Evolutionary conservation across 345 rosid species (phyloP).

Genomic region (Noccaea bulbosa): DNA sequence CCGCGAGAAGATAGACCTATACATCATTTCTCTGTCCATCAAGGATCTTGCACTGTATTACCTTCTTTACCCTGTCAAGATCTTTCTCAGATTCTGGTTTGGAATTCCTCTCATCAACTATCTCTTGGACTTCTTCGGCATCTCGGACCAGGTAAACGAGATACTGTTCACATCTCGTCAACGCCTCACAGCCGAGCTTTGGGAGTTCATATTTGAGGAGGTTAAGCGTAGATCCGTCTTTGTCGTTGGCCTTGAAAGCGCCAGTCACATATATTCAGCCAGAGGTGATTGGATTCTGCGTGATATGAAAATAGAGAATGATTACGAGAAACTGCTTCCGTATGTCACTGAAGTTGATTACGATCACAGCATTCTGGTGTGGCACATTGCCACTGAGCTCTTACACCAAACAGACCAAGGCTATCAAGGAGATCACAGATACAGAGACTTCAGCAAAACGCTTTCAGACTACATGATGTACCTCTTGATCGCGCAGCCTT

Average conservation of each 20-base stretch:
- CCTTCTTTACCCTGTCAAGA: not conserved
- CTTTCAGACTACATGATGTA: constrained; percentile 62
- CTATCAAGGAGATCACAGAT: not conserved
- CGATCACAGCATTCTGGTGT: constrained; percentile 48
- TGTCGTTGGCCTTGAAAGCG: constrained; percentile 42
- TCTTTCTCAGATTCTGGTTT: constrained; percentile 7
- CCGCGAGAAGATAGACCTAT: not conserved
- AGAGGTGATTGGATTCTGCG: constrained; percentile 56
- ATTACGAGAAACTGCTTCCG: constrained; percentile 27
- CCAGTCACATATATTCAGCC: constrained; percentile 45
- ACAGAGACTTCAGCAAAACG: constrained; percentile 43
- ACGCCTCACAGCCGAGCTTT: constrained; percentile 52
- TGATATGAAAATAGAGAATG: not conserved
- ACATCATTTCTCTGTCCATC: not conserved
- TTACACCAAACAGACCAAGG: constrained; percentile 29
- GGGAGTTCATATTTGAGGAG: constrained; percentile 52
- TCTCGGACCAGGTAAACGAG: constrained; percentile 40
- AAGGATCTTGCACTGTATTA: not conserved
- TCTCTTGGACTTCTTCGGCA: constrained; percentile 29
- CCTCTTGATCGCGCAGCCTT: constrained; percentile 51
- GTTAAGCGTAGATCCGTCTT: constrained; percentile 31
- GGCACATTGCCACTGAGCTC: constrained; percentile 66
- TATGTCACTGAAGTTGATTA: constrained; percentile 39
- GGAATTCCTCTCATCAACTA: not conserved
- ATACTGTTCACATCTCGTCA: constrained; percentile 35